Conservation (phyloP, 2,329 filamentous ascomycete species). For the Cordyceps farinosa region DNA sequence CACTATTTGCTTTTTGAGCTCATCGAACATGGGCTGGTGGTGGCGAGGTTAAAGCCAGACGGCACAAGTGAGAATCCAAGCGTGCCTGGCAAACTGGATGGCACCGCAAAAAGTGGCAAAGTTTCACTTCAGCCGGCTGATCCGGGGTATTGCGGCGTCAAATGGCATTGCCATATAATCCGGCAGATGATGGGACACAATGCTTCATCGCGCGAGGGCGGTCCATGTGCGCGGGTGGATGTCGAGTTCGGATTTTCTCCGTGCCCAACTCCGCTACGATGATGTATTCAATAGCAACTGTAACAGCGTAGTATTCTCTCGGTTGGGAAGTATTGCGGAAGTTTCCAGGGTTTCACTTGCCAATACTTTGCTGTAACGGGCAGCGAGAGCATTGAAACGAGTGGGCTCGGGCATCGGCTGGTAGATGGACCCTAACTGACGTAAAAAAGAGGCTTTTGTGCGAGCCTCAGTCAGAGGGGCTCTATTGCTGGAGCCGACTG, state of each 20-base stretch:
- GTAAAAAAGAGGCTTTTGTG: background rate
- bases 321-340: background rate
- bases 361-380: background rate
- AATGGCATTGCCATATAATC: background rate
- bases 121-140: conserved; percentile 1
- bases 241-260: background rate
- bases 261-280: background rate
- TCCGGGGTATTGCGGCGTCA: background rate
- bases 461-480: background rate
- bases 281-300: background rate
- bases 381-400: background rate
- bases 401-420: background rate
- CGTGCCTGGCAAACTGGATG: background rate
- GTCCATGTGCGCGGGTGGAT: background rate
- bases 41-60: background rate
- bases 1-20: background rate
- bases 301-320: background rate
- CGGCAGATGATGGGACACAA: background rate
- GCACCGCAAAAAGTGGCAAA: background rate
- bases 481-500: background rate
- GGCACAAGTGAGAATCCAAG: background rate
- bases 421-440: background rate
- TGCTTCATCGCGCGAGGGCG: background rate
- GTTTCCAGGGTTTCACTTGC: background rate
- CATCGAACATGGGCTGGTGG: background rate